phyloP scores from a whole-genome alignment of 2,329 filamentous ascomycete genomes.

The Talaromyces pinophilus region DNA sequence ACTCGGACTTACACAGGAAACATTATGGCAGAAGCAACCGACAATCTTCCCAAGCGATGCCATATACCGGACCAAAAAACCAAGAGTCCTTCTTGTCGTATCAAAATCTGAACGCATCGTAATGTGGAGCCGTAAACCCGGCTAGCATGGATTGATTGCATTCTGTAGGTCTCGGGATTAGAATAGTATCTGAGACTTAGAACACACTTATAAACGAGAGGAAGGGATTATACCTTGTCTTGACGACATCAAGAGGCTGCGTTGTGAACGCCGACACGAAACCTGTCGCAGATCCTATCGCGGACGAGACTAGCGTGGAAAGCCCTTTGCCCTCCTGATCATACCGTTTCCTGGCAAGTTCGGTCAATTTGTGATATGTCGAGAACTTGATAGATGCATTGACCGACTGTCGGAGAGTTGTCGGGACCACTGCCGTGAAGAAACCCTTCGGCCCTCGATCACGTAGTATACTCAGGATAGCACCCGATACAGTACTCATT shows the following conservation, averaged over 20 bases:
- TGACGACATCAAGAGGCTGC: slow-evolving; percentile 33
- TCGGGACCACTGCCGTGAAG: neutral
- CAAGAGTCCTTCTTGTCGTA: neutral
- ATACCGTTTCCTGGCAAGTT: neutral
- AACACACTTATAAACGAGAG: neutral
- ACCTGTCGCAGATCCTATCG: neutral
- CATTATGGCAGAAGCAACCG: neutral
- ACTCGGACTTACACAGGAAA: neutral
- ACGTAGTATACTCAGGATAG: neutral
- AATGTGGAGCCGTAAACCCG: neutral
- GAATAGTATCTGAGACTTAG: neutral
- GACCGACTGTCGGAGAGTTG: neutral
- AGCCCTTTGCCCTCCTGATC: neutral
- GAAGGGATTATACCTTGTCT: slow-evolving; percentile 38
- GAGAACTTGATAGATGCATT: neutral
- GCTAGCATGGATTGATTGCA: neutral
- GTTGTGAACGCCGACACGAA: neutral
- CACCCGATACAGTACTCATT: neutral
- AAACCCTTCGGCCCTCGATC: neutral
- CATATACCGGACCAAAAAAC: neutral
- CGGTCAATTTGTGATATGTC: neutral
- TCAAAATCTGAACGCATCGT: neutral
- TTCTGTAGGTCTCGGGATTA: neutral
- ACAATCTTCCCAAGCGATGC: neutral
- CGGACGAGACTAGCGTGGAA: neutral